phyloP scores from a whole-genome alignment of 1,139 yeast genomes.

The Suhomyces anneliseae region DNA sequence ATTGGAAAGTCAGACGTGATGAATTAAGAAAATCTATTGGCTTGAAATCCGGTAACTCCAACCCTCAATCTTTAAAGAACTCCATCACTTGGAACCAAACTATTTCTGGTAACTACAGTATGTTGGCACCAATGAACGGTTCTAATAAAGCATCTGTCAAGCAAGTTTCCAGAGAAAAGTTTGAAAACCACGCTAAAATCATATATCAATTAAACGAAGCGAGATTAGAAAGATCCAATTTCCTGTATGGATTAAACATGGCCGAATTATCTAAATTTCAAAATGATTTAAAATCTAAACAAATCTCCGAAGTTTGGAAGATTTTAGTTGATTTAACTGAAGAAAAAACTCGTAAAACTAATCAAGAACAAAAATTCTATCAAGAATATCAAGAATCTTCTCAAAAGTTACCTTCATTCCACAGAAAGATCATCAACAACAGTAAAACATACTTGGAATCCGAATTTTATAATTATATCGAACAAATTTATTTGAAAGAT shows the following conservation, averaged over 20 bases:
- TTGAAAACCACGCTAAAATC: constrained; percentile 71
- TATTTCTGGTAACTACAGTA: constrained; percentile 33
- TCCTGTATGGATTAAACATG: constrained; percentile 53
- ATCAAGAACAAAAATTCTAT: constrained; percentile 49
- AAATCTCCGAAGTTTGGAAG: constrained; percentile 64
- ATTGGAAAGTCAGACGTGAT: constrained; percentile 79
- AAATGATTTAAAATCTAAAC: constrained; percentile 59
- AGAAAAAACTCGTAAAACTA: constrained; percentile 36
- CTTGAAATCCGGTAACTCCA: constrained; percentile 19
- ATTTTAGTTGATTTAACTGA: constrained; percentile 48
- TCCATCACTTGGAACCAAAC: constrained; percentile 41
- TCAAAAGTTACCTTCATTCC: constrained; percentile 22
- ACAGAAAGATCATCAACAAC: constrained; percentile 52
- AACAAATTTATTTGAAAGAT: constrained; percentile 64
- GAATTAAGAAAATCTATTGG: constrained; percentile 73
- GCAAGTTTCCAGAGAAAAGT: constrained; percentile 54
- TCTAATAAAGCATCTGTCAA: constrained; percentile 23
- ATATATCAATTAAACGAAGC: constrained; percentile 70
- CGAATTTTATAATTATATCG: constrained; percentile 77
- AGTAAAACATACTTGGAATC: constrained; percentile 65
- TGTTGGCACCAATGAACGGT: constrained; percentile 34
- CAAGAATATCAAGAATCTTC: constrained; percentile 29
- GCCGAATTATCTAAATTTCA: constrained; percentile 52
- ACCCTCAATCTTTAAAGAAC: constrained; percentile 17
- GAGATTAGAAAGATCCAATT: constrained; percentile 52